Base-by-base conservation (phyloP, 192 early-diverging fungal species). In the Allomyces macrogynus region DNA sequence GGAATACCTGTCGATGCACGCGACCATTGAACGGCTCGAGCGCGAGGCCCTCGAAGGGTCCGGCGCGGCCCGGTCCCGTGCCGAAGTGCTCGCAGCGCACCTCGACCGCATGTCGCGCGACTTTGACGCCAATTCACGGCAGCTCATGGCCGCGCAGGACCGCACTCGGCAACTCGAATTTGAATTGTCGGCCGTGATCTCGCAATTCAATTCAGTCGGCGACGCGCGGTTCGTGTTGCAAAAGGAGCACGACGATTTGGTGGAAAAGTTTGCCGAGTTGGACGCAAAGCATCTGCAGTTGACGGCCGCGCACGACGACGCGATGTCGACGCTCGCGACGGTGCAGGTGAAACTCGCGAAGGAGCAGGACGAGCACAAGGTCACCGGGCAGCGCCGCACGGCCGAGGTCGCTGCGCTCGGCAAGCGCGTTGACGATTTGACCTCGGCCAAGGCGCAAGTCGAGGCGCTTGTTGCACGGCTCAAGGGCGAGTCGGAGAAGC, bases 1-100 rank as follows among this genome's bases (percentile, higher is more conserved):
- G 62, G 81, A 82, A 62, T 82, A 75, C 67, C 69, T 80, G 23
- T 26, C 62, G 22, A 82, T 80, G 70, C 74, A 76, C 67, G 74
- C 75, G 57, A 74, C 73, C 14, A 80, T 82, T 65, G 67, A 69
- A 3, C 42, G 61, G 18, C 70, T 82, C 23, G 66, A 69, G 18
- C 68, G 68, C 32, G 81, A 82, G 62, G 81, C 81, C 22, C 72
- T 75, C 26, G 64, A 74, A 42, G 81, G 81, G 1, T 72, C 75
- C 14, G 76, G 79, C 24, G 67, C 68, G 1, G 77, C 72, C 7
- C 74, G 75, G 32, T 63, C 61, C 24, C 71, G 77, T 22, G 80
- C 80, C 65, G 73, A 75, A 62, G 72, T 80, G 16, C 70, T 82
- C 1, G 77, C 80, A 49, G 63, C 66, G 64, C 78, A 77, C 49